Conservation (phyloP, 805 yeast genomes). For the Barnettozyma californica region DNA sequence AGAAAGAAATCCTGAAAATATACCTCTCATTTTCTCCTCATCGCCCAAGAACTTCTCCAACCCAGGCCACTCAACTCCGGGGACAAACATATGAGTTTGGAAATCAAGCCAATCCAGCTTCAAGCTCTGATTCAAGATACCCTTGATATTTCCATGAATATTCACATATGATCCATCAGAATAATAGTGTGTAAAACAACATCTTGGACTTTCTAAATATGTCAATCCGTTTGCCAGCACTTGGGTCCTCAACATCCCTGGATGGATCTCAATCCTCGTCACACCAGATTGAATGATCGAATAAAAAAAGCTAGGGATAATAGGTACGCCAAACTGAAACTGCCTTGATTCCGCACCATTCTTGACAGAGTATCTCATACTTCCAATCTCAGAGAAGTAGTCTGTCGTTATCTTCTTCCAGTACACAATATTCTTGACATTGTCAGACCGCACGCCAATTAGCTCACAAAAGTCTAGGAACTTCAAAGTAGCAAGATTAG, state of each 20-base stretch:
- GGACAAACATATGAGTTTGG: slow-evolving; percentile 40
- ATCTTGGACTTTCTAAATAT: slow-evolving; percentile 47
- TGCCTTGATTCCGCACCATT: slow-evolving; percentile 43
- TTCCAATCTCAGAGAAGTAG: slow-evolving; percentile 47
- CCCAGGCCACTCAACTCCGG: slow-evolving; percentile 42
- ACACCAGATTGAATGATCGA: slow-evolving; percentile 49
- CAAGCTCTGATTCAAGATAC: slow-evolving; percentile 56
- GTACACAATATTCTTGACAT: slow-evolving; percentile 38
- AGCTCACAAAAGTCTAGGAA: slow-evolving; percentile 46
- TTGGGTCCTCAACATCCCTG: slow-evolving; percentile 45
- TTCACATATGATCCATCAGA: slow-evolving; percentile 67
- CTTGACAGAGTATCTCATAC: slow-evolving; percentile 41
- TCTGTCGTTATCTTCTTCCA: slow-evolving; percentile 48
- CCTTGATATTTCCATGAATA: slow-evolving; percentile 55
- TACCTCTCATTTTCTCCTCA: slow-evolving; percentile 19
- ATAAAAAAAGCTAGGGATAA: slow-evolving; percentile 59
- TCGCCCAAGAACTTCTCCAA: slow-evolving; percentile 37
- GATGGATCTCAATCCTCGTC: slow-evolving; percentile 44
- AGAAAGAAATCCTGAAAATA: slow-evolving; percentile 7
- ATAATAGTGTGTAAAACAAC: slow-evolving; percentile 46
- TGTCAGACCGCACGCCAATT: slow-evolving; percentile 38
- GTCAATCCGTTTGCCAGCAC: slow-evolving; percentile 49
- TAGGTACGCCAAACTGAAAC: slow-evolving; percentile 58
- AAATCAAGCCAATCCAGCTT: slow-evolving; percentile 72
- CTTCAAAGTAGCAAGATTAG: slow-evolving; percentile 46